phyloP scores from a whole-genome alignment of 306 rosid genomes.

The Castanea sativa region DNA sequence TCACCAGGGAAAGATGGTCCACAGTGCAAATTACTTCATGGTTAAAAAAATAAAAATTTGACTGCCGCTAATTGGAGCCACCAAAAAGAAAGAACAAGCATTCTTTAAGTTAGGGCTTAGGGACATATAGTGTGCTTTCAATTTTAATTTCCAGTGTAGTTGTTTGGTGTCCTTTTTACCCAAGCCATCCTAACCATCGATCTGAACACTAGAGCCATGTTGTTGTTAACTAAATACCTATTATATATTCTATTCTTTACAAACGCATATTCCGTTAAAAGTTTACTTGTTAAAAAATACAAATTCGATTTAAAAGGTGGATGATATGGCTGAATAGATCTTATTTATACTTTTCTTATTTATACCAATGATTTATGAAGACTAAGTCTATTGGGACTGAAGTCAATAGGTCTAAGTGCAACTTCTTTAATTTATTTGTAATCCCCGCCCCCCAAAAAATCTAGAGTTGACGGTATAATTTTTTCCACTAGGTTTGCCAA shows the following conservation, averaged over 20 bases:
- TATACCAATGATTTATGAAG: neutral
- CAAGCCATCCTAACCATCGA: too few species aligned
- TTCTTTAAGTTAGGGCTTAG: neutral
- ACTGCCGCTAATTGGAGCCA: neutral
- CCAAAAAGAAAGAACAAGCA: neutral
- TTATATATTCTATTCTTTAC: neutral
- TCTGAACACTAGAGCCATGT: too few species aligned
- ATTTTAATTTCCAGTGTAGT: neutral
- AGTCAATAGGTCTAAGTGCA: neutral
- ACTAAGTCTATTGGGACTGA: neutral
- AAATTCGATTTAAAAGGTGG: neutral
- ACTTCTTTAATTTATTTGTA: too few species aligned
- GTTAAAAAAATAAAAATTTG: neutral
- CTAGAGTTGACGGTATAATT: too few species aligned
- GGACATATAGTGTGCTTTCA: neutral
- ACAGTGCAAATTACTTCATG: neutral
- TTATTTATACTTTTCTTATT: neutral
- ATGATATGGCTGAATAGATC: neutral
- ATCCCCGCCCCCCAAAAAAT: too few species aligned
- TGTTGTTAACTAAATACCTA: neutral
- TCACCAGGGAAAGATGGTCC: neutral
- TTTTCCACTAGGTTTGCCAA: neutral
- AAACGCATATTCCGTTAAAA: neutral
- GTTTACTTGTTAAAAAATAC: neutral
- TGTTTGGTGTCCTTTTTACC: neutral